These are phyloP conservation scores for Zygosaccharomyces rouxii DNA, from an alignment of 805 yeast species.

Conservation along the genomic window DNA sequence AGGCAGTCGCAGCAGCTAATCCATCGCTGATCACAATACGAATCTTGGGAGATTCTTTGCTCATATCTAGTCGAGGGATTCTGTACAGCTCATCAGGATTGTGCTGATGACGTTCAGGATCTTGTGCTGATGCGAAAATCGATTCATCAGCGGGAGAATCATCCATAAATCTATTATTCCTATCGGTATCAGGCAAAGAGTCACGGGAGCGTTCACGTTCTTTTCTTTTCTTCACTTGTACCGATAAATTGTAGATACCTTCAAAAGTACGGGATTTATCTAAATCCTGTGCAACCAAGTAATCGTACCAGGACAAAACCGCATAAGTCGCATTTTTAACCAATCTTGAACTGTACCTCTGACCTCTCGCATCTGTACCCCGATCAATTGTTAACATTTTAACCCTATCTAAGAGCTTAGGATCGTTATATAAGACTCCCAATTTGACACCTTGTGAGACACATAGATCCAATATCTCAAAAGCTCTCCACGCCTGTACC, in stretches of 20 bases:
- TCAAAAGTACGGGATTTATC: conserved; percentile 20
- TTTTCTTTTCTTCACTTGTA: conserved; percentile 14
- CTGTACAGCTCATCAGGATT: conserved; percentile 37
- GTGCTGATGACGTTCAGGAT: background rate
- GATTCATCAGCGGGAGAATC: conserved; percentile 49
- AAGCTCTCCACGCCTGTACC: conserved; percentile 61
- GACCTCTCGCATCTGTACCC: conserved; percentile 33
- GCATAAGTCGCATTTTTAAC: conserved; percentile 41
- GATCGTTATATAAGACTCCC: conserved; percentile 59
- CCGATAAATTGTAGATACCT: conserved; percentile 16
- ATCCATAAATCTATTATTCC: conserved; percentile 40
- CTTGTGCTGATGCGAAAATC: conserved; percentile 27
- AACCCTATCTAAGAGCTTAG: conserved; percentile 60
- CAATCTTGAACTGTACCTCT: conserved; percentile 39
- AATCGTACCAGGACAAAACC: conserved; percentile 64
- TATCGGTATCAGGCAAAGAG: background rate
- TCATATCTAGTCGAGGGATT: conserved; percentile 65
- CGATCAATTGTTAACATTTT: conserved; percentile 28
- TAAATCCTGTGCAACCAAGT: conserved; percentile 34
- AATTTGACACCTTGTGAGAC: conserved; percentile 37
- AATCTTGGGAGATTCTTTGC: conserved; percentile 70
- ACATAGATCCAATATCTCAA: conserved; percentile 55
- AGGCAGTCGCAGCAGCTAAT: conserved; percentile 64
- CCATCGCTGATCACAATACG: conserved; percentile 67
- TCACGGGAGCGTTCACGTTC: background rate